phyloP scores from a whole-genome alignment of 169 alveolate species.

The Plasmodium relictum region DNA sequence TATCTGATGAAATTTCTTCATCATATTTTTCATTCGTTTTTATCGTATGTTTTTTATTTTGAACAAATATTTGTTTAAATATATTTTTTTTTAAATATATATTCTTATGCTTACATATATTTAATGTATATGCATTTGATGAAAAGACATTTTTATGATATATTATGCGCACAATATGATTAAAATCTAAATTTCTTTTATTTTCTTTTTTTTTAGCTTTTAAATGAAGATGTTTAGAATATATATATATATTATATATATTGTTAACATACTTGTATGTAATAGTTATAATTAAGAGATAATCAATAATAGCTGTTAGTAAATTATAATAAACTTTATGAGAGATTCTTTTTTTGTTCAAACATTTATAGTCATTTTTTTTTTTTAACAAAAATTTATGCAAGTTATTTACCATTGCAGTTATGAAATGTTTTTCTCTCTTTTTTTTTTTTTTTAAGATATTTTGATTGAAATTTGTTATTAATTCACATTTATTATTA shows the following conservation, averaged over 20 bases:
- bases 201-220: constrained; percentile 57
- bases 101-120: constrained; percentile 51
- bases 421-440: constrained; percentile 42
- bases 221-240: constrained; percentile 40
- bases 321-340: constrained; percentile 2
- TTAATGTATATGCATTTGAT: constrained; percentile 24
- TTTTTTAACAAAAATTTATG: constrained; percentile 54
- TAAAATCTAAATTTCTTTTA: constrained; percentile 51
- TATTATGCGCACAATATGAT: constrained; percentile 51
- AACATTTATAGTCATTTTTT: constrained; percentile 26
- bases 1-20: constrained; percentile 48
- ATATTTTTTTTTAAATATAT: constrained; percentile 67
- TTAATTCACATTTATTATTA: constrained; percentile 1
- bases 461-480: background rate
- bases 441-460: constrained; percentile 23
- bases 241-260: constrained; percentile 39
- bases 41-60: constrained; percentile 40
- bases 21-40: constrained; percentile 58
- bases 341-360: constrained; percentile 16
- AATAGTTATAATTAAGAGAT: constrained; percentile 44
- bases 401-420: constrained; percentile 18
- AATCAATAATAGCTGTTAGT: constrained; percentile 19
- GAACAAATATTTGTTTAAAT: constrained; percentile 72
- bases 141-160: constrained; percentile 57
- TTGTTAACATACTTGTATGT: constrained; percentile 39